Conservation (phyloP, 2,329 filamentous ascomycete species). For the Madurella mycetomatis region DNA sequence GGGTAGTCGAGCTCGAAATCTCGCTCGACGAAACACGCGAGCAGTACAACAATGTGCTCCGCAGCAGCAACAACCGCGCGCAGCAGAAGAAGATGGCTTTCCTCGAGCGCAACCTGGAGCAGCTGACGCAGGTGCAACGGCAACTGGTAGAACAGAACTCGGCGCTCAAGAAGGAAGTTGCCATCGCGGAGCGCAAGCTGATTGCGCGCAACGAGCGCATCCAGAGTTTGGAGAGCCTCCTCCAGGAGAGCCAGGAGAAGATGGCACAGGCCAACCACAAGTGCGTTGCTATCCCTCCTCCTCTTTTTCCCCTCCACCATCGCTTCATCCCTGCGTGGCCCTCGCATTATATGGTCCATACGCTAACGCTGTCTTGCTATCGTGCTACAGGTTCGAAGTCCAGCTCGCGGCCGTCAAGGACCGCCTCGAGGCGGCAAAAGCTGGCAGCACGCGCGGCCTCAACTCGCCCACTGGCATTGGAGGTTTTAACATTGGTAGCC, state of each 20-base stretch:
- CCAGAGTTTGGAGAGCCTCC: constrained; percentile 81
- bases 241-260: constrained; percentile 98
- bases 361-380: constrained; percentile 21
- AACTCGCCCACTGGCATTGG: constrained; percentile 56
- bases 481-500: constrained; percentile 71
- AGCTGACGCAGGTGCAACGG: constrained; percentile 93
- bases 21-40: constrained; percentile 94
- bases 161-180: constrained; percentile 96
- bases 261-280: constrained; percentile 94
- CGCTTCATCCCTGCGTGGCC: neutral
- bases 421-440: constrained; percentile 90
- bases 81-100: constrained; percentile 99
- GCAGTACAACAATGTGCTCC: constrained; percentile 97
- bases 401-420: constrained; percentile 98
- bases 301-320: constrained; percentile 6
- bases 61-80: constrained; percentile 93
- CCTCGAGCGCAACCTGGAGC: constrained; percentile 94
- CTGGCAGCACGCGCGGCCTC: constrained; percentile 81
- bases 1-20: constrained; percentile 96
- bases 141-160: constrained; percentile 98
- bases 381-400: constrained; percentile 77
- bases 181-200: constrained; percentile 94
- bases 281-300: constrained; percentile 50
- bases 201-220: constrained; percentile 97
- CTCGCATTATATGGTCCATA: neutral